Base-by-base conservation (phyloP, 768 basidiomycete genomes). In the Amanita brunnescens region DNA sequence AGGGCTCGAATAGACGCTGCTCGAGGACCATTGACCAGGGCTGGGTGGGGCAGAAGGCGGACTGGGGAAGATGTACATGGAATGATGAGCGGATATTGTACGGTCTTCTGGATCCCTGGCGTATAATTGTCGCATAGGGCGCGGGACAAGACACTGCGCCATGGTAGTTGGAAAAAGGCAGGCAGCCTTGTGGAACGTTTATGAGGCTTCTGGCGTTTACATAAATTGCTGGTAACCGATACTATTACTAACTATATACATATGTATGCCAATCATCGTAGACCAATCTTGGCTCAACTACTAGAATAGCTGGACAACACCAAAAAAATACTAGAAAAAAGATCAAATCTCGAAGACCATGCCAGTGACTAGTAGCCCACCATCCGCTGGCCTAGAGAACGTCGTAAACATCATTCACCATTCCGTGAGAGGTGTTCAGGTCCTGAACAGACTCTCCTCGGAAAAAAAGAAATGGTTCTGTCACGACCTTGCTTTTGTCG, bases 51-150 rank as follows among this genome's bases (percentile, higher is more conserved):
- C 49, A 14, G 61, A 60, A 14, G 57, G 48, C 16, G 61, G 61
- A 34, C 51, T 52, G 32, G 61, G 61, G 47, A 61, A 61, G 6
- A 61, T 47, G 40, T 60, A 61, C 3, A 58, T 46, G 23, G 49
- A 54, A 35, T 23, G 30, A n/a, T 53, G 52, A 46, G 46, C 20
- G 38, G 24, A 47, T 35, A 46, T 23, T 26, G 33, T 13, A 16
- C 20, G 6, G 10, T 8, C 32, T 33, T 35, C 45, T 5, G 23
- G 16, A 20, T 34, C 32, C 13, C 18, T 10, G 32, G 14, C 29
- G 18, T 34, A 20, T n/a, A 23, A 18, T 5, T 47, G 45, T 23
- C 30, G 30, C 6, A 20, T 21, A 12, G n/a, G 18, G 32, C 14
- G 45, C 7, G 32, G n/a, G 34, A 47, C 16, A 7, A 34, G 7